Conservation (phyloP, 2,329 filamentous ascomycete genomes). For the Claviceps sp. region DNA sequence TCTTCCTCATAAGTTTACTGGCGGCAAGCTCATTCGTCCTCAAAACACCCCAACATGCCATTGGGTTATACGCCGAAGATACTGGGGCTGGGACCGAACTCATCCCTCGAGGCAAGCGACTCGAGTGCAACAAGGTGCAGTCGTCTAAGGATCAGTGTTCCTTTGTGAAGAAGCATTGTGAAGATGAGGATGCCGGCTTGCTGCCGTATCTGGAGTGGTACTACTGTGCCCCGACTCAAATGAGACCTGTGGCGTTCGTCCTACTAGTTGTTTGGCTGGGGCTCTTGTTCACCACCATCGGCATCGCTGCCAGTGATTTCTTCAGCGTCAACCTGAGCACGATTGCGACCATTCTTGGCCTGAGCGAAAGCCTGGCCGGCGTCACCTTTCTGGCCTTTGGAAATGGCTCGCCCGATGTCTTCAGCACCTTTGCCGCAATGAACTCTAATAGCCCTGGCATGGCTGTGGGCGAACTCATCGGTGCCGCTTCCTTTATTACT, state of each 20-base stretch:
- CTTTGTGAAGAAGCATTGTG: constrained; percentile 71
- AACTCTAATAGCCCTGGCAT: constrained; percentile 92
- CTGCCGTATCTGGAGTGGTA: constrained; percentile 81
- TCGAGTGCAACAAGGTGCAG: constrained; percentile 69
- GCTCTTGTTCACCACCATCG: constrained; percentile 88
- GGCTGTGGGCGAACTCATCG: constrained; percentile 88
- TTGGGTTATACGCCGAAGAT: not conserved
- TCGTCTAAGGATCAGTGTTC: constrained; percentile 67
- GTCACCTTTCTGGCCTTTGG: constrained; percentile 95
- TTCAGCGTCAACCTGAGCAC: constrained; percentile 95
- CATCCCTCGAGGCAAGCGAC: constrained; percentile 17
- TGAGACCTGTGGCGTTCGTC: constrained; percentile 63
- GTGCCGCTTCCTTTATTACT: constrained; percentile 90
- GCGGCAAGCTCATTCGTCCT: constrained; percentile 30
- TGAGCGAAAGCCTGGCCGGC: constrained; percentile 91
- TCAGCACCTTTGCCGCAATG: constrained; percentile 98
- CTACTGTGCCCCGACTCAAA: constrained; percentile 63
- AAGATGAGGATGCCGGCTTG: constrained; percentile 79
- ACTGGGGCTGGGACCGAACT: constrained; percentile 3
- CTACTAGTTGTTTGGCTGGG: constrained; percentile 73
- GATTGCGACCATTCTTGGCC: constrained; percentile 73
- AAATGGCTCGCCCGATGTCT: constrained; percentile 95
- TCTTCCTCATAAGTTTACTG: constrained; percentile 32
- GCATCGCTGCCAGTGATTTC: constrained; percentile 95
- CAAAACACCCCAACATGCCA: constrained; percentile 3